phyloP scores from a whole-genome alignment of 768 basidiomycete genomes.

The Pulveroboletus sp. region DNA sequence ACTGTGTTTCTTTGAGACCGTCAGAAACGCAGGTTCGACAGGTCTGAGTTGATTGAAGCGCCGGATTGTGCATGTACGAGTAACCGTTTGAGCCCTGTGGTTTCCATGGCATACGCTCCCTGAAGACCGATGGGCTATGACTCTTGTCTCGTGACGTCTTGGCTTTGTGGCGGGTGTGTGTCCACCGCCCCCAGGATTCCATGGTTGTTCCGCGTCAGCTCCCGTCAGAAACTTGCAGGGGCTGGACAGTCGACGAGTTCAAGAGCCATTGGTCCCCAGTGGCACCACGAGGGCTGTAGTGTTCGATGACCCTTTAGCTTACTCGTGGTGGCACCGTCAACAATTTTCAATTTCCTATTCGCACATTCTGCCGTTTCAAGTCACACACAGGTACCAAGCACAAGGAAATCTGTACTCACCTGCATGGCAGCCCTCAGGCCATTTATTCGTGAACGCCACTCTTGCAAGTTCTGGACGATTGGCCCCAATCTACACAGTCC shows the following conservation, averaged over 20 bases:
- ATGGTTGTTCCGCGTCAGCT: background rate
- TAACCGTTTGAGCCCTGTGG: too few relatives aligned
- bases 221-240: background rate
- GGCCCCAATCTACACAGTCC: background rate
- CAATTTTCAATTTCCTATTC: background rate
- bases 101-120: too few relatives aligned
- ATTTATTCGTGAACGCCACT: conserved; percentile 5
- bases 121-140: too few relatives aligned
- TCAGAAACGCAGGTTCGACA: too few relatives aligned
- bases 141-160: background rate
- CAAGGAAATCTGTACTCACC: conserved; percentile 6
- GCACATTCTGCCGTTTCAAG: background rate
- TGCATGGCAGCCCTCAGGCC: background rate
- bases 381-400: background rate
- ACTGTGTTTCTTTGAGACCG: background rate
- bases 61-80: too few relatives aligned
- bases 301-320: background rate
- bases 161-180: background rate
- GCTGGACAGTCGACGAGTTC: too few relatives aligned
- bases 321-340: background rate
- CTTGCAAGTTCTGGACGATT: background rate
- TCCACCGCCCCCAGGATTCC: background rate
- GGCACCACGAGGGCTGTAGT: too few relatives aligned
- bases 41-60: background rate
- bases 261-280: background rate